These are phyloP conservation scores for Cladosporium velox DNA, from an alignment of 2,329 filamentous ascomycete genomes.

Conservation along the genomic window DNA sequence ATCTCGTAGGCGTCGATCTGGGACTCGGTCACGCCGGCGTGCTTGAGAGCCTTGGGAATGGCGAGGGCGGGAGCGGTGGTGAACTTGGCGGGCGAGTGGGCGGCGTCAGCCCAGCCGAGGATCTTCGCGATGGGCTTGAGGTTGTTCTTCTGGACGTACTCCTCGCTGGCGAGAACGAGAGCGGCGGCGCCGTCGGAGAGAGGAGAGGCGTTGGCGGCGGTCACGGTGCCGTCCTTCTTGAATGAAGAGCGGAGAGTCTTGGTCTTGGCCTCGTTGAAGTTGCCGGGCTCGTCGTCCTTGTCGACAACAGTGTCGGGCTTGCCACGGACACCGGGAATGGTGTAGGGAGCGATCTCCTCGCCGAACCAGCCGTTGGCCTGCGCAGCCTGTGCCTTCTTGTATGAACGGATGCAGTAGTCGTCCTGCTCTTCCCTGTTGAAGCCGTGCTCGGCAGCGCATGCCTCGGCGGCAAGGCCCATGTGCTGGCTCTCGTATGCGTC, in stretches of 20 bases:
- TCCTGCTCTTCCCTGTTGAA: slow-evolving; percentile 87
- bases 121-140: slow-evolving; percentile 95
- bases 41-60: slow-evolving; percentile 95
- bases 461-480: slow-evolving; percentile 92
- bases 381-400: slow-evolving; percentile 88
- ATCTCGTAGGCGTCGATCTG: slow-evolving; percentile 95
- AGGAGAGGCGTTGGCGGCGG: slow-evolving; percentile 92
- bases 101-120: slow-evolving; percentile 94
- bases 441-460: slow-evolving; percentile 81
- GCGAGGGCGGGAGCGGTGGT: slow-evolving; percentile 90
- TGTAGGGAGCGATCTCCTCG: slow-evolving; percentile 84
- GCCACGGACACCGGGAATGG: slow-evolving; percentile 83
- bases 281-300: slow-evolving; percentile 94
- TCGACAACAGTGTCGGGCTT: slow-evolving; percentile 82
- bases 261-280: slow-evolving; percentile 61
- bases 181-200: slow-evolving; percentile 94
- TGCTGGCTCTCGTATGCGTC: slow-evolving; percentile 96
- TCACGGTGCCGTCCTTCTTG: slow-evolving; percentile 84
- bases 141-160: slow-evolving; percentile 86
- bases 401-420: slow-evolving; percentile 91
- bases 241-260: slow-evolving; percentile 68
- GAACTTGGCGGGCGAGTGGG: slow-evolving; percentile 89
- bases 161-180: slow-evolving; percentile 89
- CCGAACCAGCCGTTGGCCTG: slow-evolving; percentile 79
- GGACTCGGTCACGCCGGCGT: slow-evolving; percentile 77